These are phyloP conservation scores for Mycena vitilis DNA, from an alignment of 768 basidiomycete genomes.

Conservation along the genomic window DNA sequence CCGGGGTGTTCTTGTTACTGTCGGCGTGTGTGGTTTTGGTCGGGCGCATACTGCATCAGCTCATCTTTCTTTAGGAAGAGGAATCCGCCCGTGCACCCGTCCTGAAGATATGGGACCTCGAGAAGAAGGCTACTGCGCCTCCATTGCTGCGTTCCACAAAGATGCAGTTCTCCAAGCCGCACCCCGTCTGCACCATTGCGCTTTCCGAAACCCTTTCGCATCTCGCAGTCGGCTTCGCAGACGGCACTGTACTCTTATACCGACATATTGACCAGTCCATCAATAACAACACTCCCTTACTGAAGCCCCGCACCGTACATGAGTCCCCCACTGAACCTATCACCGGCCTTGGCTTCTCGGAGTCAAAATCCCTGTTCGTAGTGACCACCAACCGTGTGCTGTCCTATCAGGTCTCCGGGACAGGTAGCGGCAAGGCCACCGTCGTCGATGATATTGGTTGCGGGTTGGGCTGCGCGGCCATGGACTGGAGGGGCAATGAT, in stretches of 20 bases:
- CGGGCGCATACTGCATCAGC: constrained; percentile 4
- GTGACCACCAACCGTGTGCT: constrained; percentile 89
- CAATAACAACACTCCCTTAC: constrained; percentile 79
- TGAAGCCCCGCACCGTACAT: constrained; percentile 86
- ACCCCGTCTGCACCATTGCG: constrained; percentile 86
- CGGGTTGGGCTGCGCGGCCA: constrained; percentile 84
- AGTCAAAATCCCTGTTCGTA: constrained; percentile 82
- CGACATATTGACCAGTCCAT: constrained; percentile 93
- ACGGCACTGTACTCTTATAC: constrained; percentile 93
- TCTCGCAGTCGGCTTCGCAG: constrained; percentile 93
- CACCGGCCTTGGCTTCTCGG: constrained; percentile 91
- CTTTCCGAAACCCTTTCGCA: constrained; percentile 82
- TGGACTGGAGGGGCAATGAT: constrained; percentile 78
- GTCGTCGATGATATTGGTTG: constrained; percentile 90
- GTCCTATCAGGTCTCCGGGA: constrained; percentile 78
- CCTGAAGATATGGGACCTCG: constrained; percentile 91
- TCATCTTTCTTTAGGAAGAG: constrained; percentile 71
- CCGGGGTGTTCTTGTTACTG: constrained; percentile 84
- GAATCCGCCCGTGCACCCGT: constrained; percentile 72
- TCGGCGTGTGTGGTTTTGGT: constrained; percentile 73
- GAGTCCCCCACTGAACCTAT: constrained; percentile 90
- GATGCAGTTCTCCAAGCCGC: constrained; percentile 81
- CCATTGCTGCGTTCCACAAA: constrained; percentile 79
- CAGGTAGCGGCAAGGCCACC: constrained; percentile 71
- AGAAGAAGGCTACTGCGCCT: constrained; percentile 71